Base-by-base conservation (phyloP, 2,329 filamentous ascomycete species). In the Aspergillus quadrilineatus region DNA sequence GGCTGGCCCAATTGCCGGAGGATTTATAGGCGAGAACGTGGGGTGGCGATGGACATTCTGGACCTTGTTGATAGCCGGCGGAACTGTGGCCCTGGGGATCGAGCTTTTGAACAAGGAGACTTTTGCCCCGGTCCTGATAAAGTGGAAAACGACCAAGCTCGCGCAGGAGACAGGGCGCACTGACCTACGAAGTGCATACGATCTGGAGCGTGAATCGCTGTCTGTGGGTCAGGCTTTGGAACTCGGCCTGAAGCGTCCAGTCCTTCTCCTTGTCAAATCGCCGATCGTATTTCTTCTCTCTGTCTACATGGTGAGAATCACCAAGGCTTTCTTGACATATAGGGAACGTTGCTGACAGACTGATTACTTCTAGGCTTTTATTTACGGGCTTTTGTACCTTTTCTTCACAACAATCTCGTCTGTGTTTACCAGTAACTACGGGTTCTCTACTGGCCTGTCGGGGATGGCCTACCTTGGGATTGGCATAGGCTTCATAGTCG, bases 31-130 rank as follows among this genome's bases (percentile, higher is more conserved):
- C 5, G 77, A 84, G 61, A 76, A 78, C 2, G 80, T 80, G 15
- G 86, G 85, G 8, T 89, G 87, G 87, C 77, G 85, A 62, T 89
- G 87, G 87, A 82, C 89, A 9, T 76, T 82, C 66, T 85, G 84
- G 1, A 71, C 88, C 46, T 80, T 85, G 63, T 79, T 83, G 37
- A 82, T 83, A 52, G 86, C 89, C 68, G 84, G 83, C 2, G 84
- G 84, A 8, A 70, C 79, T 6, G 12, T 48, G n/a, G 36, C 45
- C 2, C 8, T 36, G 8, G 10, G 7, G 8, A n/a, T 34, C 0
- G 15, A 36, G 4, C 2, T 48, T 7, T 7, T 48, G 12, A 10
- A 36, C n/a, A 34, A 34, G 6, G 47, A 50, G 26, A 50, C 36
- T 0, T 41, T 41, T 9, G 12, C 47, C 4, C 34, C 47, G 4